Percentiles rank a stretch among this genome's conserved stretches.
phyloP scores from a whole-genome alignment of 257 asterid genomes.

The Craterostigma plantagineum region DNA sequence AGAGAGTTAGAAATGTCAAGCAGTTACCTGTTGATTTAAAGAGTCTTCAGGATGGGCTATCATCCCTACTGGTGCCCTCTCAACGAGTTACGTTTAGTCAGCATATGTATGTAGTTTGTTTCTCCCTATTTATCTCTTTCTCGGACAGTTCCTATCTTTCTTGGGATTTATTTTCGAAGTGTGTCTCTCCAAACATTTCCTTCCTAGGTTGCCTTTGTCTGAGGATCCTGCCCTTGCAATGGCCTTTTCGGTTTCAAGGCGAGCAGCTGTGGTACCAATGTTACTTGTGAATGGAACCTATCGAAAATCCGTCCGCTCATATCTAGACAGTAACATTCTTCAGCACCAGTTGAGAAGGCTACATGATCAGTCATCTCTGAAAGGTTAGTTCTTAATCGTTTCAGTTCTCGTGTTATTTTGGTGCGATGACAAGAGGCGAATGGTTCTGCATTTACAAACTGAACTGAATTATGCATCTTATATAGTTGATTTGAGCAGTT shows the following conservation, averaged over 20 bases:
- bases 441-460: too few relatives aligned
- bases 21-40: slow-evolving; percentile 72
- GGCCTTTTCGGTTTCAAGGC: slow-evolving; percentile 90
- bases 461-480: too few relatives aligned
- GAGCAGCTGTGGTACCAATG: slow-evolving; percentile 89
- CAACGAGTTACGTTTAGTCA: slow-evolving; percentile 72
- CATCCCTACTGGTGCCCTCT: slow-evolving; percentile 62
- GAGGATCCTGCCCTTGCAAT: slow-evolving; percentile 94
- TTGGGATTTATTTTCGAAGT: slow-evolving; percentile 2
- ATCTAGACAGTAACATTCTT: slow-evolving; percentile 88
- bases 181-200: slow-evolving; percentile 5
- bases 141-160: slow-evolving; percentile 4
- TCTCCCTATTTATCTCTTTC: not conserved
- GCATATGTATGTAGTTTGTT: slow-evolving; percentile 39
- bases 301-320: slow-evolving; percentile 77
- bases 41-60: slow-evolving; percentile 57
- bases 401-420: too few relatives aligned
- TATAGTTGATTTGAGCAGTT: too few relatives aligned
- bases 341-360: slow-evolving; percentile 90
- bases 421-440: too few relatives aligned
- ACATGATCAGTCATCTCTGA: slow-evolving; percentile 62
- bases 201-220: slow-evolving; percentile 62
- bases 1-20: slow-evolving; percentile 45
- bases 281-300: slow-evolving; percentile 94
- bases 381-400: slow-evolving; percentile 27